A percentile compares a stretch with the other conserved stretches of the same genome.
Conservation (phyloP, 2,329 filamentous ascomycete genomes). For the Trichoderma atroviride region DNA sequence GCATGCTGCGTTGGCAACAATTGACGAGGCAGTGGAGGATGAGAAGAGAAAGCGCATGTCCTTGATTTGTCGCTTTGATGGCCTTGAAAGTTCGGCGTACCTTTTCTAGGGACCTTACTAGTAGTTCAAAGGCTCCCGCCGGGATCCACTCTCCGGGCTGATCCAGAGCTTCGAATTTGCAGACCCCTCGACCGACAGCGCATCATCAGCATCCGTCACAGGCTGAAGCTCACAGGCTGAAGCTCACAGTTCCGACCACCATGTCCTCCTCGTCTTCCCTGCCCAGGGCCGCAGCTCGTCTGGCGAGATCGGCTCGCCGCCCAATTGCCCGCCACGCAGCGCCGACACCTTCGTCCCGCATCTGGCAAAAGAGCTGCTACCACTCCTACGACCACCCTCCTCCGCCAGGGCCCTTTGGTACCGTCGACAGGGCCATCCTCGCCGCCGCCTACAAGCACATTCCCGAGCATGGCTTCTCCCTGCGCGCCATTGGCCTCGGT, state of each 20-base stretch:
- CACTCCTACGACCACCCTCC: conserved; percentile 73
- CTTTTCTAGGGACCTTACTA: background rate
- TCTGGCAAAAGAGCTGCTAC: conserved; percentile 49
- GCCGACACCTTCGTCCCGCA: background rate
- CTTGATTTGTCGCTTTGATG: background rate
- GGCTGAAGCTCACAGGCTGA: conserved; percentile 5
- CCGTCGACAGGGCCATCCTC: conserved; percentile 75
- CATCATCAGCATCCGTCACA: background rate
- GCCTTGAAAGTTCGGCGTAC: background rate
- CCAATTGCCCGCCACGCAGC: background rate
- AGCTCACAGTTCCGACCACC: background rate
- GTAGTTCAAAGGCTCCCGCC: background rate
- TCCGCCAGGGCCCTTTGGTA: conserved; percentile 62
- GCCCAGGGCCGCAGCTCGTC: conserved; percentile 1
- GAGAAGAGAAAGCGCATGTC: background rate
- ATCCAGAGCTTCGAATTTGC: conserved; percentile 2
- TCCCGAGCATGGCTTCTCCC: conserved; percentile 80
- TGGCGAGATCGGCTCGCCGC: conserved; percentile 6
- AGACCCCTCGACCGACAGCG: conserved; percentile 13
- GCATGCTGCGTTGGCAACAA: background rate
- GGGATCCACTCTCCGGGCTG: background rate
- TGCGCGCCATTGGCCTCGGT: conserved; percentile 71
- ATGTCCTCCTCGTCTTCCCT: conserved; percentile 17
- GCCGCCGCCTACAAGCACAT: conserved; percentile 78
- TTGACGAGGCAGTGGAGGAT: background rate